Evolutionary conservation across 2,329 filamentous ascomycete species (phyloP), one percentile per base, ranked within the genome.

Genomic region (Lachnellula arida): DNA sequence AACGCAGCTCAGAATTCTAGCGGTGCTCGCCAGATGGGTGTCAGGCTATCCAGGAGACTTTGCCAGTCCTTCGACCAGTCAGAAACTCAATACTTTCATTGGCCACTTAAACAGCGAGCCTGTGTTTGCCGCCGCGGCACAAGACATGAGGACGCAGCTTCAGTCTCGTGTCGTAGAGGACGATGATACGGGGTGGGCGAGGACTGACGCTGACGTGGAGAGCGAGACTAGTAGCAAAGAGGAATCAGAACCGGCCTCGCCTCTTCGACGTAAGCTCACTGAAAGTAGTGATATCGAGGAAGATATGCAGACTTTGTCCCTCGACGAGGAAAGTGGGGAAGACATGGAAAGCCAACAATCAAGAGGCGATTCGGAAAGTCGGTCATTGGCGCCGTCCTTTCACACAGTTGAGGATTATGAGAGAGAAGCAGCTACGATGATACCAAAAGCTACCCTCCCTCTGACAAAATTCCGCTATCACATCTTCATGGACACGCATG

Each of bases 121-220:
- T 9, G 88, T 95, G 50, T 96, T 95, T 71, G 85, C 89, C 19
- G 85, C 89, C 17, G 90, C 92, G 3, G 89, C 91, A 3, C 87
- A 89, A 63, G 91, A 97, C 68, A 94, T 99, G 74, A 81, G 85
- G 19, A 80, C 81, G n/a, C 86, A 89, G 64, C 76, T 97, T 15
- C 88, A 92, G 46, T 78, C 80, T 49, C 79, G 78, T 56, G 86
- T 91, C 1, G 77, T 83, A 5, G 89, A 96, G 66, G 92, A 97
- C 68, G 94, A 97, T 66, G 93, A 99, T 69, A 88, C 88, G 0
- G 86, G 88, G 12, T 99, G 94, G 94, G 91, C 89, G n/a, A 89
- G 86, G 66, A 83, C 84, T 47, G 93, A 97, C 67, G 82, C 84
- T 22, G 77, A 84, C 63, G 60, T 67, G 22, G 66, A 69, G 32